phyloP scores from a whole-genome alignment of 495 filamentous ascomycete species.

The Amorphotheca resinae region DNA sequence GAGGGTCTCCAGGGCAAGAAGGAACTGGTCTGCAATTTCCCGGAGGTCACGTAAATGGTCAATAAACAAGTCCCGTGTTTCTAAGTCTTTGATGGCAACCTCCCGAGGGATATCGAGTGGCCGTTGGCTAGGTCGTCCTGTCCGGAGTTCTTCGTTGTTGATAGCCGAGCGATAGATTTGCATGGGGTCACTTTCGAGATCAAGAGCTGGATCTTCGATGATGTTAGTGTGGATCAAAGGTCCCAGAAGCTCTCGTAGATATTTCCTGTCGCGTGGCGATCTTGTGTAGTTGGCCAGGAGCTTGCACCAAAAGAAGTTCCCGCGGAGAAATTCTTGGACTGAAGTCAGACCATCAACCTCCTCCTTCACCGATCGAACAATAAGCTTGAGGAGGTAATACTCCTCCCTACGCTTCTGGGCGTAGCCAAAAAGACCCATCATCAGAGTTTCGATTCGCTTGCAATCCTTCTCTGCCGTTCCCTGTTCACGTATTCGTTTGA shows the following conservation, averaged over 20 bases:
- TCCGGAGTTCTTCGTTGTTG: slow-evolving; percentile 92
- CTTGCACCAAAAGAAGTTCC: slow-evolving; percentile 87
- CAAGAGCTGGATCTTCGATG: slow-evolving; percentile 78
- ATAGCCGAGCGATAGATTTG: slow-evolving; percentile 92
- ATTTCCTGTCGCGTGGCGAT: slow-evolving; percentile 86
- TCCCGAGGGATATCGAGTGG: slow-evolving; percentile 75
- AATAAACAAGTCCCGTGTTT: slow-evolving; percentile 85
- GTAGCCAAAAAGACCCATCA: slow-evolving; percentile 96
- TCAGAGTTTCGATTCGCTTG: slow-evolving; percentile 80
- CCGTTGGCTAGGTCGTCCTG: slow-evolving; percentile 68
- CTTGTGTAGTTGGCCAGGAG: slow-evolving; percentile 79
- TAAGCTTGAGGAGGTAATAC: slow-evolving; percentile 88
- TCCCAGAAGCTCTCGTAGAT: slow-evolving; percentile 71
- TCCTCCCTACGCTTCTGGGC: slow-evolving; percentile 94
- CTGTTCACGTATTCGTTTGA: slow-evolving; percentile 70
- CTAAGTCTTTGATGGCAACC: slow-evolving; percentile 82
- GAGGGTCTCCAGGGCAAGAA: slow-evolving; percentile 66
- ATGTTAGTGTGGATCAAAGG: slow-evolving; percentile 76
- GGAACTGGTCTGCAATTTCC: slow-evolving; percentile 84
- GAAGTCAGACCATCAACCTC: slow-evolving; percentile 65
- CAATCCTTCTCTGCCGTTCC: slow-evolving; percentile 84
- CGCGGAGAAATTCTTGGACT: slow-evolving; percentile 75
- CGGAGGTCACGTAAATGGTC: slow-evolving; percentile 85
- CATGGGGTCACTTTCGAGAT: slow-evolving; percentile 93
- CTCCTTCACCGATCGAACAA: slow-evolving; percentile 70